Evolutionary conservation across 257 asterid species (phyloP).

Genomic region (Pogostemon cablin): DNA sequence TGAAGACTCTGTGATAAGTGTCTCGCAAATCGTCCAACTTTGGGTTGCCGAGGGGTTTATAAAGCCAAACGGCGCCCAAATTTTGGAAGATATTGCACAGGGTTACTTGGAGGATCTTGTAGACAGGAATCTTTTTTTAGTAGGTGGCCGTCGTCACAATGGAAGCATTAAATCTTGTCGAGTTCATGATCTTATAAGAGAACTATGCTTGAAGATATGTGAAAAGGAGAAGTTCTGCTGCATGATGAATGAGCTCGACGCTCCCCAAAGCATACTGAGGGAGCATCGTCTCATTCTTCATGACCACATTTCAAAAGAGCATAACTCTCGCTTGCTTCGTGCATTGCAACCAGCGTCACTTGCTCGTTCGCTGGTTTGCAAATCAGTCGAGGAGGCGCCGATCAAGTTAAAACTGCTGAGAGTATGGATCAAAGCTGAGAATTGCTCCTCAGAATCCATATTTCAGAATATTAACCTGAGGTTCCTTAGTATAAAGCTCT

Average conservation of each 20-base stretch:
- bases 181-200: neutral
- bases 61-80: neutral
- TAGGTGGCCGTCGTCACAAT: neutral
- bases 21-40: neutral
- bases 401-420: neutral
- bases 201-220: neutral
- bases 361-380: neutral
- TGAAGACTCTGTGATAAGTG: neutral
- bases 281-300: neutral
- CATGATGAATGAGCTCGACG: neutral
- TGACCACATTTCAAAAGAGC: neutral
- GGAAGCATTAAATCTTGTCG: neutral
- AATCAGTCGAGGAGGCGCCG: neutral
- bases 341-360: neutral
- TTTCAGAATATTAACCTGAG: constrained; percentile 4
- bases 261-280: neutral
- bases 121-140: neutral
- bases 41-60: neutral
- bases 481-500: neutral
- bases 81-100: neutral
- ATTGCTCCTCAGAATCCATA: neutral
- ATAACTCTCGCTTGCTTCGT: neutral
- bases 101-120: neutral
- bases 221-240: neutral
- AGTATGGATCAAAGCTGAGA: neutral